phyloP scores from a whole-genome alignment of 306 rosid species.

The Fagus sylvatica region DNA sequence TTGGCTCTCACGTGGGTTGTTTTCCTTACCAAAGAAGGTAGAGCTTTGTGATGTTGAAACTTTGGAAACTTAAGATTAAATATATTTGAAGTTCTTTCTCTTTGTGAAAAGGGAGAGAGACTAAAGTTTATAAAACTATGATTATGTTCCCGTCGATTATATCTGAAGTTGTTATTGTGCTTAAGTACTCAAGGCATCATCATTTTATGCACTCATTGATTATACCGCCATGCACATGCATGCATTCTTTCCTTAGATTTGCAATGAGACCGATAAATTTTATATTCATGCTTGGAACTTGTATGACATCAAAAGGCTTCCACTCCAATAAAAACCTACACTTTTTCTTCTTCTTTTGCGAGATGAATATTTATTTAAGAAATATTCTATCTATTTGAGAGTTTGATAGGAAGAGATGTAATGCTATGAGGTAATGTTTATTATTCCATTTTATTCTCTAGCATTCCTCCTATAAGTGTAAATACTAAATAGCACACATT shows the following conservation, averaged over 20 bases:
- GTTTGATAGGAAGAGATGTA: too few relatives aligned
- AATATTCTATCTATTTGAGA: too few relatives aligned
- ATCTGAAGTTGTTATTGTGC: background rate
- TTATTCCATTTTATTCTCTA: too few relatives aligned
- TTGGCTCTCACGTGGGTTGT: slow-evolving; percentile 65
- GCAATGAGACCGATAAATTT: slow-evolving; percentile 14
- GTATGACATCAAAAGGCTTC: too few relatives aligned
- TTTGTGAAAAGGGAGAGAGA: background rate
- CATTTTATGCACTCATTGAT: slow-evolving; percentile 19
- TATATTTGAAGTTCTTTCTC: background rate
- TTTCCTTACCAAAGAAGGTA: slow-evolving; percentile 57
- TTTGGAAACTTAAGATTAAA: slow-evolving; percentile 16
- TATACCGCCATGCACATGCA: slow-evolving; percentile 52
- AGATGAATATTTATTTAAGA: too few relatives aligned
- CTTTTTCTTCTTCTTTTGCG: too few relatives aligned
- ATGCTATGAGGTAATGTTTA: too few relatives aligned
- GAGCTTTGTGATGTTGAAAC: slow-evolving; percentile 26
- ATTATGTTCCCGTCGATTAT: slow-evolving; percentile 13
- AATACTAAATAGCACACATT: too few relatives aligned
- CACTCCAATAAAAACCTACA: too few relatives aligned
- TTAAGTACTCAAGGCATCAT: slow-evolving; percentile 7
- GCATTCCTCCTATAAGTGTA: too few relatives aligned
- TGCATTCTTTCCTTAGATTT: slow-evolving; percentile 27
- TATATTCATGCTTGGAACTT: background rate
- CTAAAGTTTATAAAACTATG: slow-evolving; percentile 6